Evolutionary conservation across 768 basidiomycete species (phyloP), one percentile per base, ranked within the genome.

Genomic region (Dentipellis sp.): DNA sequence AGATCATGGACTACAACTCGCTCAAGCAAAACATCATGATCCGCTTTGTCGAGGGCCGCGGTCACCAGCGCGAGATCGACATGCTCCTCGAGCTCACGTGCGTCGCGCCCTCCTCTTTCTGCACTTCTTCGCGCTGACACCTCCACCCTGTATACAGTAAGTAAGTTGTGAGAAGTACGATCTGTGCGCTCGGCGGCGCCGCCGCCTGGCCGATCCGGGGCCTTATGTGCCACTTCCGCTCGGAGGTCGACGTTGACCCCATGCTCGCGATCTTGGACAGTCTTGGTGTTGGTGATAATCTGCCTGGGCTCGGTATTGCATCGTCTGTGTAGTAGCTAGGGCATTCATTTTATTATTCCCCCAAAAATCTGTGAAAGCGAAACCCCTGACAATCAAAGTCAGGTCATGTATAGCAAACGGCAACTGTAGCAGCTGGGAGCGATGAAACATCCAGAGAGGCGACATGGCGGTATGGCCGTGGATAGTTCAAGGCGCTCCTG

Each of bases 11-110:
- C 74, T 99, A 86, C 66, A 95, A 99, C 72, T 97, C 95, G 6
- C 78, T 98, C 59, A 95, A 94, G 70, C 95, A 97, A 83, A 95
- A 97, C 72, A 97, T 98, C 92, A 99, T 99, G 95, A 81, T 92
- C 69, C 86, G 95, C 49, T 83, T 99, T 77, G 91, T 89, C 16
- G 88, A 91, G 66, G 95, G 95, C 2, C 81, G 94, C 10, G 91
- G 86, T 0, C 91, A 94, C 65, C 78, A 79, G 61, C 85, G 95
- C 57, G 95, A 99, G 75, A 97, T 99, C 57, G 95, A 98, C 70
- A 97, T 97, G 95, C 78, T 99, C 12, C 81, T 94, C 34, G 95
- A 98, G 71, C 70, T 97, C 46, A 97, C 94, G 89, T 91, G 64
- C 49, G 29, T 29, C 29, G 81, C 75, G 19, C 19, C 23, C 36